Evolutionary conservation across 1,284 basidiomycete species (phyloP), one percentile per base, ranked within the genome.

Genomic region (Malassezia caprae): DNA sequence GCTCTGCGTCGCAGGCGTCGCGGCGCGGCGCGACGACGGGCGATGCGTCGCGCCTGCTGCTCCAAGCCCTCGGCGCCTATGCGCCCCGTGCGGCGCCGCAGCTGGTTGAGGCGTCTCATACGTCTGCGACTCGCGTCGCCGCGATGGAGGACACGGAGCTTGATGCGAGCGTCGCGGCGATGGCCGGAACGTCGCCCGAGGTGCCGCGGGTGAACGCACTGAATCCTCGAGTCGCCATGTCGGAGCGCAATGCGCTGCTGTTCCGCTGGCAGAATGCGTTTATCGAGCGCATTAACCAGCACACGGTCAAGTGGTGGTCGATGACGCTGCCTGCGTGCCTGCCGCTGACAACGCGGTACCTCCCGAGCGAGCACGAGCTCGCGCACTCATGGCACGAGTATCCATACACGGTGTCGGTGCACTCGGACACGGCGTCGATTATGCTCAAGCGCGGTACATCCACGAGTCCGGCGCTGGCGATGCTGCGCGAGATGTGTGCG

Each of bases 401-500:
- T 45, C 72, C 72, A 0, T 65, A 73, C 56, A 68, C 65, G 0
- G 62, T 70, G 0, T 67, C 66, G 4, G 63, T 73, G 40, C 64
- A 67, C 41, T 62, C 66, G 13, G 72, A 73, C 45, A 64, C 64
- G n/a, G 26, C 56, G 2, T 69, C 66, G 12, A 66, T 76, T 55
- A 58, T 76, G 45, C 60, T 75, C 12, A 73, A 74, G 44, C 62
- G 63, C 51, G 51, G 58, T 23, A 84, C 53, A 79, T 84, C 58
- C 78, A 83, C 69, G 1, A 88, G 89, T 0, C 77, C 90, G 39
- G 84, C 83, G 0, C 50, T 76, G 30, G 75, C 73, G 7, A 86
- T 94, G 24, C 87, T 96, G 84, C 82, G 86, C 28, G 90, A 89
- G 48, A 93, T 96, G 87, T 86, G 88, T 1, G 89, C 87, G 4